Evolutionary conservation across 2,329 filamentous ascomycete genomes (phyloP).

Genomic region (Domatiomyces catenatus): DNA sequence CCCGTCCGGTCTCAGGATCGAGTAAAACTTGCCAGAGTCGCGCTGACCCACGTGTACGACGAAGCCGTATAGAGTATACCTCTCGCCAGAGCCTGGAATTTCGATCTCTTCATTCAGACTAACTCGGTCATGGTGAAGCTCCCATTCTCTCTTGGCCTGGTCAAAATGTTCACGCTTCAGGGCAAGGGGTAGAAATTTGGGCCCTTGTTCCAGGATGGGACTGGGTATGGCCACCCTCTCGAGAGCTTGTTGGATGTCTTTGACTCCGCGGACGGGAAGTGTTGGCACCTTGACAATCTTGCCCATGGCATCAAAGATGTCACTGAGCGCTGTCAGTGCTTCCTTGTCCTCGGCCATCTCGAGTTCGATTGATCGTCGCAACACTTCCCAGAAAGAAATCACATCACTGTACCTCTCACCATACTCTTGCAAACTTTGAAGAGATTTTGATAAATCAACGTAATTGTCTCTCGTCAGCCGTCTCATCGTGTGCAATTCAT

Average conservation of each 20-base stretch:
- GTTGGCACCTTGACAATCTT: conserved; percentile 13
- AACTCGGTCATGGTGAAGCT: conserved; percentile 42
- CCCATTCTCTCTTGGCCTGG: conserved; percentile 38
- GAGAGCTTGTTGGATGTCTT: conserved; percentile 24
- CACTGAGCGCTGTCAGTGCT: conserved; percentile 23
- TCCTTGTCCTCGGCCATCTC: conserved; percentile 34
- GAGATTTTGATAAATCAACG: conserved; percentile 28
- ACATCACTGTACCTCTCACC: conserved; percentile 37
- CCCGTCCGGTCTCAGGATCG: conserved; percentile 43
- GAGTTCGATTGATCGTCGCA: conserved; percentile 37
- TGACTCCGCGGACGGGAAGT: conserved; percentile 25
- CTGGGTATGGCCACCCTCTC: conserved; percentile 1
- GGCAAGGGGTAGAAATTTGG: conserved; percentile 39
- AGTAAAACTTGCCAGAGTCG: conserved; percentile 43
- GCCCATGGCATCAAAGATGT: conserved; percentile 32
- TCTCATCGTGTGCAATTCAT: conserved; percentile 36
- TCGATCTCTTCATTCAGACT: conserved; percentile 39
- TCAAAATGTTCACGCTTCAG: conserved; percentile 44
- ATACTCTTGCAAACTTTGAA: conserved; percentile 26
- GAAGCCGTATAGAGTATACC: conserved; percentile 45
- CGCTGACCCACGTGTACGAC: conserved; percentile 45
- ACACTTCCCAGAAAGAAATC: conserved; percentile 39
- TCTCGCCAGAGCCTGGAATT: conserved; percentile 25
- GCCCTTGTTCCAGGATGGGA: conserved; percentile 21
- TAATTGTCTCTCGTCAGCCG: conserved; percentile 28